A percentile compares a stretch with the other conserved stretches of the same genome.
These are phyloP conservation scores for Xerocomus potaroensis DNA, from an alignment of 768 basidiomycete genomes.

Conservation along the genomic window DNA sequence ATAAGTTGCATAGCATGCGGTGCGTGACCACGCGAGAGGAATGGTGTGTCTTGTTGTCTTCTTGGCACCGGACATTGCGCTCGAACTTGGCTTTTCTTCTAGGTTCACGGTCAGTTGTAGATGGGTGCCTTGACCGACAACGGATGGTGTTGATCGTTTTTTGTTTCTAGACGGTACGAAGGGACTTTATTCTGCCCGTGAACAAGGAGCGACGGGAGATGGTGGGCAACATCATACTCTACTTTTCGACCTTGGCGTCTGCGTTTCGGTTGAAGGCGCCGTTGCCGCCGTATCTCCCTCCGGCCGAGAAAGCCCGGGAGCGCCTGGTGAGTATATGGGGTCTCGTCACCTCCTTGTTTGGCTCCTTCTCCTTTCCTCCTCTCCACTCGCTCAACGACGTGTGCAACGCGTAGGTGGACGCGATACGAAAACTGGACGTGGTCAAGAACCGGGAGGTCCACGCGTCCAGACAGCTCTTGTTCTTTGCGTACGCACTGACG, in stretches of 20 bases:
- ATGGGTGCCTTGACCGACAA: too few species aligned
- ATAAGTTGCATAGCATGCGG: constrained; percentile 91
- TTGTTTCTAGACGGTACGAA: constrained; percentile 59
- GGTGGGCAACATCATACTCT: constrained; percentile 92
- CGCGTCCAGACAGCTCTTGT: constrained; percentile 81
- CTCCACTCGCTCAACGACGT: too few species aligned
- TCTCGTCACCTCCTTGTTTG: too few species aligned
- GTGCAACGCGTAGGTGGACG: constrained; percentile 53
- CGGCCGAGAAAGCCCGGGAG: constrained; percentile 80
- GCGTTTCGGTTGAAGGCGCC: constrained; percentile 86
- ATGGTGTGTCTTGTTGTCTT: constrained; percentile 54
- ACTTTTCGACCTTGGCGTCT: constrained; percentile 74
- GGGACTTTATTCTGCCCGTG: constrained; percentile 88
- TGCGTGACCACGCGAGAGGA: constrained; percentile 96
- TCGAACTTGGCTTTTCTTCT: constrained; percentile 5
- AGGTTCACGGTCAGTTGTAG: constrained; percentile 78
- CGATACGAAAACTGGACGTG: constrained; percentile 80
- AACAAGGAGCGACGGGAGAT: constrained; percentile 88
- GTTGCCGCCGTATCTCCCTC: constrained; percentile 93
- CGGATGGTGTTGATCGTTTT: neutral
- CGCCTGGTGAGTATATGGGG: constrained; percentile 73
- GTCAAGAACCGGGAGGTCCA: constrained; percentile 80
- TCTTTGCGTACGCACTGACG: constrained; percentile 89
- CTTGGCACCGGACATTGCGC: neutral
- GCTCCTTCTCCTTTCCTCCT: too few species aligned